Evolutionary conservation across 768 basidiomycete genomes (phyloP).

Genomic region (Suillus clintonianus): DNA sequence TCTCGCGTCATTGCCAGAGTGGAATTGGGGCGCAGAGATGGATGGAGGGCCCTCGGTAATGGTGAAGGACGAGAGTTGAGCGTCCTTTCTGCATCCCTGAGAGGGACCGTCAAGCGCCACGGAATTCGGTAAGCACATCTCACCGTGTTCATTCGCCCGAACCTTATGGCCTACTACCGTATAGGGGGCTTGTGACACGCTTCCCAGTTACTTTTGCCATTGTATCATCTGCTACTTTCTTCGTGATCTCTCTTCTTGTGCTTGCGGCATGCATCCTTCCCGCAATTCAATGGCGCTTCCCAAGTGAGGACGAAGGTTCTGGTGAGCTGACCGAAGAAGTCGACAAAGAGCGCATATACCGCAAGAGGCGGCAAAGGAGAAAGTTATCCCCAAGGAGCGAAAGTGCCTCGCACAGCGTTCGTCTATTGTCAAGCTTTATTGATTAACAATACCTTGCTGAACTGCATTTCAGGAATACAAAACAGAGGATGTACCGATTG

Average conservation of each 20-base stretch:
- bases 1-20: slow-evolving; percentile 56
- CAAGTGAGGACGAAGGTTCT: slow-evolving; percentile 16
- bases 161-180: slow-evolving; percentile 4
- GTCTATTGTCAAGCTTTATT: slow-evolving; percentile 10
- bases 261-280: slow-evolving; percentile 57
- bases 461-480: slow-evolving; percentile 22
- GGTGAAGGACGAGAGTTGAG: slow-evolving; percentile 77
- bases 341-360: slow-evolving; percentile 17
- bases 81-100: slow-evolving; percentile 60
- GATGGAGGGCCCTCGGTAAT: slow-evolving; percentile 67
- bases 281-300: slow-evolving; percentile 31
- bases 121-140: slow-evolving; percentile 63
- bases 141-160: neutral
- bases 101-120: slow-evolving; percentile 61
- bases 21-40: slow-evolving; percentile 73
- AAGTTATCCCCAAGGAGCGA: slow-evolving; percentile 17
- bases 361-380: slow-evolving; percentile 14
- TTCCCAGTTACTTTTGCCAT: slow-evolving; percentile 64
- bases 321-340: slow-evolving; percentile 6
- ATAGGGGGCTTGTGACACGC: slow-evolving; percentile 67
- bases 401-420: slow-evolving; percentile 23
- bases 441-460: slow-evolving; percentile 11
- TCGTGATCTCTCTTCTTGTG: slow-evolving; percentile 46
- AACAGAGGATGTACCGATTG: slow-evolving; percentile 27
- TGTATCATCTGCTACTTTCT: slow-evolving; percentile 46